These are phyloP conservation scores for Byssothecium circinans DNA, from an alignment of 2,329 filamentous ascomycete species.

Conservation along the genomic window DNA sequence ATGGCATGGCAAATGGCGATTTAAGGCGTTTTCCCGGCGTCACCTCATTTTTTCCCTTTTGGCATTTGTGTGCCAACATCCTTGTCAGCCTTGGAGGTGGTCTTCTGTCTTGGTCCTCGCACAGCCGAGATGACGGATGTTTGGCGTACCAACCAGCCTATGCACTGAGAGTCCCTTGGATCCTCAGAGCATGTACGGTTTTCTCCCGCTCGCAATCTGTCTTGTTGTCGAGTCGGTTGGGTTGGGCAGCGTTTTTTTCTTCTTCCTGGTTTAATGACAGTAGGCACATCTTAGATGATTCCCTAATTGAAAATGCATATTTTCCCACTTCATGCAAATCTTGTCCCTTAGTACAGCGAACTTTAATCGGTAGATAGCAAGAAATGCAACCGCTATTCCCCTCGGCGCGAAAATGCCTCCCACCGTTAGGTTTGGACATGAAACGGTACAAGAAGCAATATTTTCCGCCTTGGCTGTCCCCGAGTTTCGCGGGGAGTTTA, in stretches of 20 bases:
- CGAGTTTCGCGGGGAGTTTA: no score
- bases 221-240: not conserved
- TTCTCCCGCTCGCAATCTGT: not conserved
- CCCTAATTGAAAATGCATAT: no score
- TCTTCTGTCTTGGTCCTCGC: not conserved
- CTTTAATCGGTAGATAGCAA: no score
- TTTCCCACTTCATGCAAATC: no score
- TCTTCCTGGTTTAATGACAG: not conserved
- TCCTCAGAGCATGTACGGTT: conserved; percentile 8
- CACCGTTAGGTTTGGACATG: no score
- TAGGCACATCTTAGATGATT: not conserved
- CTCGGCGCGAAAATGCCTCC: no score
- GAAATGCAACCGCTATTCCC: no score
- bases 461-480: no score
- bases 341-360: no score
- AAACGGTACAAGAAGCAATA: no score
- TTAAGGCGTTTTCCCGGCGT: conserved; percentile 1
- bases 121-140: conserved; percentile 4
- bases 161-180: not conserved
- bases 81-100: not conserved
- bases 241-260: no score
- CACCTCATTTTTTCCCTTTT: not conserved
- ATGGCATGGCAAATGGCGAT: conserved; percentile 5
- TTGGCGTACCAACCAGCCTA: conserved; percentile 10
- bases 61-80: not conserved